phyloP scores from a whole-genome alignment of 768 basidiomycete genomes.

The Strobilomyces dryophilus region DNA sequence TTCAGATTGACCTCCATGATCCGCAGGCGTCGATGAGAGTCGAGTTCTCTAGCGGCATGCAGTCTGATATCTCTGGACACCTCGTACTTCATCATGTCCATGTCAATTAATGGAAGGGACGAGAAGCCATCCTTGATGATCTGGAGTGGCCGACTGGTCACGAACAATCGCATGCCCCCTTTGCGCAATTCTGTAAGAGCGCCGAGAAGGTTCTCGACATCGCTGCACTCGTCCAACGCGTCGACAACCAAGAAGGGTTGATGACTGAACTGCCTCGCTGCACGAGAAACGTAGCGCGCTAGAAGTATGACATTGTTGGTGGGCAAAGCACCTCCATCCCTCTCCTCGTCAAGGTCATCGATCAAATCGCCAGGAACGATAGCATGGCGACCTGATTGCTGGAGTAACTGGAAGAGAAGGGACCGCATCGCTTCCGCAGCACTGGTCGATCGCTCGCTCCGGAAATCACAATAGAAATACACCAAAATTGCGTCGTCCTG shows the following conservation, averaged over 20 bases:
- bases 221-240: slow-evolving; percentile 16
- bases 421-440: no score
- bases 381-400: background rate
- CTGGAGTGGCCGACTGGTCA: no score
- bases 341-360: no score
- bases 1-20: background rate
- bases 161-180: background rate
- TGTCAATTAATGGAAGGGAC: no score
- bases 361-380: background rate
- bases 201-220: slow-evolving; percentile 1
- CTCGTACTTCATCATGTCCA: background rate
- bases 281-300: background rate
- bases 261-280: background rate
- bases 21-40: slow-evolving; percentile 6
- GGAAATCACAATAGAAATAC: slow-evolving; percentile 22
- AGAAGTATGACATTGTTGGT: background rate
- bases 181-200: background rate
- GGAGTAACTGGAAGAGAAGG: background rate
- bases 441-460: background rate
- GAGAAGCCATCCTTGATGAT: no score
- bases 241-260: slow-evolving; percentile 10
- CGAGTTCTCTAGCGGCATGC: slow-evolving; percentile 7
- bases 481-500: background rate
- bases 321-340: background rate
- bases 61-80: slow-evolving; percentile 3